phyloP scores from a whole-genome alignment of 2,329 filamentous ascomycete species.

The Diaporthe ilicicola region DNA sequence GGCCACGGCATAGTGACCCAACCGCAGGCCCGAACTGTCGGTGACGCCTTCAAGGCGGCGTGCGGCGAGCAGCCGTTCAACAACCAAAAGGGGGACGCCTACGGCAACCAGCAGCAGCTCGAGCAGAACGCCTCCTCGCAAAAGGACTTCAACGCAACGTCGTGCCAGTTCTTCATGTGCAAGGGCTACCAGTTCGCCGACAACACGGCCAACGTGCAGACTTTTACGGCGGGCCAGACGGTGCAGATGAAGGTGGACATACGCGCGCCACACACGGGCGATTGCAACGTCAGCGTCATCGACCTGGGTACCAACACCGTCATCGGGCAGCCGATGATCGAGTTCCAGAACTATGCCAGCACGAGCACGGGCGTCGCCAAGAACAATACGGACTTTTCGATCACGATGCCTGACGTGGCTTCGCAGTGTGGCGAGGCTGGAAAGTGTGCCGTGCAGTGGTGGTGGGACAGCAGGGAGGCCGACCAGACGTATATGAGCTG shows the following conservation, averaged over 20 bases:
- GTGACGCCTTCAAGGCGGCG: constrained; percentile 37
- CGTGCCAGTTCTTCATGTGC: constrained; percentile 51
- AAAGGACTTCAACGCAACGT: constrained; percentile 32
- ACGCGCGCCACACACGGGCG: constrained; percentile 55
- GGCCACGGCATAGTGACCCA: constrained; percentile 37
- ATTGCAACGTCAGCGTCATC: constrained; percentile 58
- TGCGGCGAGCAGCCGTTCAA: constrained; percentile 38
- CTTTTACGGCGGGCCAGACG: constrained; percentile 50
- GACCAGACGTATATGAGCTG: constrained; percentile 32
- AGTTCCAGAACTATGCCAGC: constrained; percentile 42
- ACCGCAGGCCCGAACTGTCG: constrained; percentile 34
- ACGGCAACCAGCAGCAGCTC: constrained; percentile 31
- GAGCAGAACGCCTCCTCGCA: constrained; percentile 22
- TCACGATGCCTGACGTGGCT: constrained; percentile 42
- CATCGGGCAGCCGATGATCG: constrained; percentile 52
- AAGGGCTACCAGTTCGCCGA: constrained; percentile 50
- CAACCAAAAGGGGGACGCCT: constrained; percentile 31
- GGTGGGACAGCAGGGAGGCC: constrained; percentile 29
- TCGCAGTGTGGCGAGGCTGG: constrained; percentile 40
- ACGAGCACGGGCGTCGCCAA: constrained; percentile 37
- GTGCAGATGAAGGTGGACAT: constrained; percentile 54
- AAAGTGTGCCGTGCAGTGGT: constrained; percentile 39
- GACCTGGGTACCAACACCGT: constrained; percentile 55
- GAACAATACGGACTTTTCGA: constrained; percentile 43
- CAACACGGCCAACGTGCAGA: constrained; percentile 48